These are phyloP conservation scores for Xylariales sp. DNA, from an alignment of 2,329 filamentous ascomycete species.

Conservation along the genomic window DNA sequence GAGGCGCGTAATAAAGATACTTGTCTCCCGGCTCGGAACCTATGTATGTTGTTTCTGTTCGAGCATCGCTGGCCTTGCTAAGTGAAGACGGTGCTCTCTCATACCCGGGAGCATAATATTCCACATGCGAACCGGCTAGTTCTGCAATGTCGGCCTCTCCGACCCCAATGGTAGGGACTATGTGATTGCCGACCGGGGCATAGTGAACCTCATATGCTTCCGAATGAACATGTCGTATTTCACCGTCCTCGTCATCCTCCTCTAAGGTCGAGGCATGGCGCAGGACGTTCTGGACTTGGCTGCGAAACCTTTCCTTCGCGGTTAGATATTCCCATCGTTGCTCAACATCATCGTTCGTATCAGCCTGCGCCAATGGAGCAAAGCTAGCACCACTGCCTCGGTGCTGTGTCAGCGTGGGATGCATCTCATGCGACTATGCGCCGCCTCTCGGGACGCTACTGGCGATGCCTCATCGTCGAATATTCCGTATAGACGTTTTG, in stretches of 20 bases:
- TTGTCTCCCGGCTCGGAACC: constrained; percentile 3
- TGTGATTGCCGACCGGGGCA: constrained; percentile 1
- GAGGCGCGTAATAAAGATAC: neutral
- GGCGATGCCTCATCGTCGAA: neutral
- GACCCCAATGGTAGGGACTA: neutral
- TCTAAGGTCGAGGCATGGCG: constrained; percentile 1
- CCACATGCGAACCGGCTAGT: constrained; percentile 4
- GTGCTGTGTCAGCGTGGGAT: constrained; percentile 1
- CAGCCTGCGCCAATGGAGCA: constrained; percentile 9
- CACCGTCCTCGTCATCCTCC: constrained; percentile 3
- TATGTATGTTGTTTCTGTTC: constrained; percentile 5
- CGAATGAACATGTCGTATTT: neutral
- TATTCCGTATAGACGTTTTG: neutral
- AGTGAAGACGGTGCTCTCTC: constrained; percentile 10
- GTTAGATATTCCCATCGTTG: constrained; percentile 2
- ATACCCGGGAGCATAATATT: constrained; percentile 8
- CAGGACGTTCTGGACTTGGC: constrained; percentile 5
- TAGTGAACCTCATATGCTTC: neutral
- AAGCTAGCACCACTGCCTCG: constrained; percentile 6
- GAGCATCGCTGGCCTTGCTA: constrained; percentile 7
- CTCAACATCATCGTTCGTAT: constrained; percentile 5
- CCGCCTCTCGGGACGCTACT: neutral
- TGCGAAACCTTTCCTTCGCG: constrained; percentile 5
- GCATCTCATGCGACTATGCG: constrained; percentile 8
- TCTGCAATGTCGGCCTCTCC: constrained; percentile 9